Conservation (phyloP, 2,329 filamentous ascomycete species). For the Ascochyta clinopodiicola region DNA sequence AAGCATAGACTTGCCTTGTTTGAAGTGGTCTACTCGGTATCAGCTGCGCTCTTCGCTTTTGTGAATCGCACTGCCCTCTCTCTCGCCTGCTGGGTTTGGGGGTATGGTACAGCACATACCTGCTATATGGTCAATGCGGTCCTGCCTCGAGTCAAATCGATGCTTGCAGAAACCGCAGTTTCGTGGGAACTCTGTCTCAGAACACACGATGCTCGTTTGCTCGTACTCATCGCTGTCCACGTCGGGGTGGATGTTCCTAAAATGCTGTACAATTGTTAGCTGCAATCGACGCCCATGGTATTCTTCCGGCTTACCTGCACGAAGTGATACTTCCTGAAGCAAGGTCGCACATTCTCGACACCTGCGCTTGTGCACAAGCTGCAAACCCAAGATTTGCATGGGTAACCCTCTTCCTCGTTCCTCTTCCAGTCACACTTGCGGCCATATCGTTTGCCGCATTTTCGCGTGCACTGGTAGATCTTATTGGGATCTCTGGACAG, state of each 20-base stretch:
- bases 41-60: background rate
- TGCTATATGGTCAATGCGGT: conserved; percentile 49
- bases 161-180: conserved; percentile 48
- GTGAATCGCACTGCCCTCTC: too few species aligned
- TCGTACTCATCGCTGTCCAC: conserved; percentile 41
- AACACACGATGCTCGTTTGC: conserved; percentile 39
- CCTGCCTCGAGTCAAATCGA: conserved; percentile 42
- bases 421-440: conserved; percentile 50
- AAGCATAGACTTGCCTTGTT: conserved; percentile 48
- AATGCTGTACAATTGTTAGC: conserved; percentile 32
- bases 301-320: conserved; percentile 27
- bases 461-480: conserved; percentile 48
- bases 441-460: conserved; percentile 48
- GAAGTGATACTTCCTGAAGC: conserved; percentile 48
- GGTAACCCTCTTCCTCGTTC: conserved; percentile 48
- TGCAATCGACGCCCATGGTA: background rate
- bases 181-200: conserved; percentile 44
- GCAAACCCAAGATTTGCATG: conserved; percentile 44
- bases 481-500: conserved; percentile 43
- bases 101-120: conserved; percentile 2
- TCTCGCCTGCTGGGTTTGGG: background rate
- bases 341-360: conserved; percentile 45
- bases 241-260: conserved; percentile 47
- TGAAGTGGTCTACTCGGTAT: conserved; percentile 40
- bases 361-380: conserved; percentile 41